Base-by-base conservation (phyloP, 441 rosid genomes). In the Melastoma candidum region DNA sequence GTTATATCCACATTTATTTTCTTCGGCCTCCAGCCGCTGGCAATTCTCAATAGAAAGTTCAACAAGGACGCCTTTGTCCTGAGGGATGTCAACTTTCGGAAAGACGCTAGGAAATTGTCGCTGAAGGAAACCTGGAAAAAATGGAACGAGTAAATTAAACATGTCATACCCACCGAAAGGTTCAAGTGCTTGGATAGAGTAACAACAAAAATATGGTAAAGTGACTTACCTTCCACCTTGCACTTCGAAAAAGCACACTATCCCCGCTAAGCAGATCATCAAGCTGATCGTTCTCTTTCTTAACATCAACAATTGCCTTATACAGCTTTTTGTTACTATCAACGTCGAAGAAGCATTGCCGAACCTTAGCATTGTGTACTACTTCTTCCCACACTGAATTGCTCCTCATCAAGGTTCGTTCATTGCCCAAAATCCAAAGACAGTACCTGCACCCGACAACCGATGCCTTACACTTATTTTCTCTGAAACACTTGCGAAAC, bases 361-460 rank as follows among this genome's bases (percentile, higher is more conserved):
- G 65, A 0, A 11, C 32, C 62, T 76, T 72, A 1, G 84, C 80
- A 53, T 81, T 75, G 41, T 1, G 12, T 17, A 81, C 68, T 17
- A 81, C 56, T 22, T 46, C 50, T 46, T 46, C 4, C 80, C 80
- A 75, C 2, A 64, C 50, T 24, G 74, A 68, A 1, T 47, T 13
- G 56, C 77, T 69, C 3, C 54, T 59, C 1, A 12, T 41, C 47
- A 72, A 26, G 0, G 80, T 75, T 58, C 39, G 12, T 26, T 39
- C 64, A 51, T 68, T 65, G 22, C 75, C 78, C 62, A 74, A 25
- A 47, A 74, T 69, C 74, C 77, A 75, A 32, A 75, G 72, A 63
- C 72, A 69, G 26, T 71, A 55, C 67, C 76, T 74, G 60, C 1
- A 12, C 3, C 6, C 1, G 41, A 3, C 41, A 4, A 4, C 7